phyloP scores from a whole-genome alignment of 192 early-diverging fungal species.

The Umbelopsis sp. region DNA sequence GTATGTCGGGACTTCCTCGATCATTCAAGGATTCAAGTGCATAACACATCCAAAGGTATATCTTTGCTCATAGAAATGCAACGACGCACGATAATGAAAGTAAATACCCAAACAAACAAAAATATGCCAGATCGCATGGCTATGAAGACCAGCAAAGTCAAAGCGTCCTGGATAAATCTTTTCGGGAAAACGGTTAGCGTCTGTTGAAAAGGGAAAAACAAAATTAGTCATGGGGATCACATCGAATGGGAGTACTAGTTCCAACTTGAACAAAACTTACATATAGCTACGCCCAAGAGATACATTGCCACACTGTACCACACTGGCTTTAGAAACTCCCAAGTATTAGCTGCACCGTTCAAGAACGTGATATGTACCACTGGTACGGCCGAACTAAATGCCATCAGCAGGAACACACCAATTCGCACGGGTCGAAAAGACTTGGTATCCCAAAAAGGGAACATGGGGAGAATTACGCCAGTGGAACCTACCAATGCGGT shows the following conservation, averaged over 20 bases:
- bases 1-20: conserved; percentile 4
- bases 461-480: conserved; percentile 54
- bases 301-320: conserved; percentile 56
- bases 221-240: conserved; percentile 12
- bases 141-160: conserved; percentile 58
- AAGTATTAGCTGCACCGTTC: conserved; percentile 47
- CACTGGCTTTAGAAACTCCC: conserved; percentile 52
- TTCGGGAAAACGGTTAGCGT: conserved; percentile 66
- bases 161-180: conserved; percentile 61
- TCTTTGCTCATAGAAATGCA: conserved; percentile 56
- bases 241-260: not conserved
- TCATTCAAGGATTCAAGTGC: conserved; percentile 41
- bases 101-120: conserved; percentile 65
- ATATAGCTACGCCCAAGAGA: conserved; percentile 59
- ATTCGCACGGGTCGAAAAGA: conserved; percentile 57
- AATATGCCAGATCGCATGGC: conserved; percentile 67
- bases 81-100: conserved; percentile 60
- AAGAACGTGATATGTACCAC: conserved; percentile 49
- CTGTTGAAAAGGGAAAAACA: conserved; percentile 14
- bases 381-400: conserved; percentile 52
- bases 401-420: conserved; percentile 57
- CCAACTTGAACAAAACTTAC: conserved; percentile 24
- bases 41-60: conserved; percentile 51
- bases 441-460: conserved; percentile 59
- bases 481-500: conserved; percentile 51